Conservation (phyloP, 148 eudicot species). For the Spergularia marina region DNA sequence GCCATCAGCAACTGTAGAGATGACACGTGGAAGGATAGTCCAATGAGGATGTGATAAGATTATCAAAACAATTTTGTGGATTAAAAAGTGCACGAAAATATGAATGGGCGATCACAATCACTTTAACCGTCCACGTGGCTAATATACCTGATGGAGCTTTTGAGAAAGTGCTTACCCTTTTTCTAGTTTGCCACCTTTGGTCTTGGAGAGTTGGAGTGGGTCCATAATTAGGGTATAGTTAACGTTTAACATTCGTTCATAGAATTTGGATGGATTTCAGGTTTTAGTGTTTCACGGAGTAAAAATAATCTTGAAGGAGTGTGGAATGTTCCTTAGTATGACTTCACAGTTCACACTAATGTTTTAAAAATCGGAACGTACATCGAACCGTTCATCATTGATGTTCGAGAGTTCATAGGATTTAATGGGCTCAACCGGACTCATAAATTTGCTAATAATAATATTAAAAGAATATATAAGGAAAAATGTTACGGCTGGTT, state of each 20-base stretch:
- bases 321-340: no score
- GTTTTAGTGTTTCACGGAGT: no score
- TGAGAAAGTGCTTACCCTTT: conserved; percentile 2
- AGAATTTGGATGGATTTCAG: no score
- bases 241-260: background rate
- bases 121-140: background rate
- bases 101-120: background rate
- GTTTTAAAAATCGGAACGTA: no score
- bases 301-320: no score
- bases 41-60: conserved; percentile 31
- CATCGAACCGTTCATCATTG: no score
- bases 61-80: conserved; percentile 15
- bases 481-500: no score
- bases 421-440: no score
- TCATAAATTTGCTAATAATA: no score
- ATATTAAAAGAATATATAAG: no score
- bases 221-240: background rate
- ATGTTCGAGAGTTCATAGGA: no score
- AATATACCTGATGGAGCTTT: background rate
- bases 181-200: background rate
- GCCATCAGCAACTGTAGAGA: background rate
- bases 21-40: conserved; percentile 27
- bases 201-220: background rate
- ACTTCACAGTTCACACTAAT: no score
- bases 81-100: background rate